Percentiles rank a stretch among this genome's conserved stretches.
Evolutionary conservation across 345 rosid genomes (phyloP).

Genomic region (Angophora floribunda): DNA sequence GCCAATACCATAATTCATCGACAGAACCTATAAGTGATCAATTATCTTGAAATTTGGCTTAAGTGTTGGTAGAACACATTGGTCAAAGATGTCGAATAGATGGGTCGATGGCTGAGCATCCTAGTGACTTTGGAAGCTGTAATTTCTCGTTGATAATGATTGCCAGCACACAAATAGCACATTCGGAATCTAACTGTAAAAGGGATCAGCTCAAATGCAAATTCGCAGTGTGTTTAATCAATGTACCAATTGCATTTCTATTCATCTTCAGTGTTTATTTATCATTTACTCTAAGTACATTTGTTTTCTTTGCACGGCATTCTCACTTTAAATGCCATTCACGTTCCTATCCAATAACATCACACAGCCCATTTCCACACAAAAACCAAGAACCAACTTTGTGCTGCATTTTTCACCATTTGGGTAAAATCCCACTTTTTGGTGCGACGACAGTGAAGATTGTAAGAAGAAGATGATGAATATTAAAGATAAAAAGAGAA

Average conservation of each 20-base stretch:
- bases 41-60: neutral
- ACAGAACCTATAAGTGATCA: neutral
- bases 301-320: neutral
- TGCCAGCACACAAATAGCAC: neutral
- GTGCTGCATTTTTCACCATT: neutral
- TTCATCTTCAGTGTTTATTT: neutral
- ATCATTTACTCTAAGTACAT: neutral
- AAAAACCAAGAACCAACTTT: neutral
- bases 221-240: no score
- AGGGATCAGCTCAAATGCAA: neutral
- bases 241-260: neutral
- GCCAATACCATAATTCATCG: neutral
- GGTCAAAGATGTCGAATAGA: neutral
- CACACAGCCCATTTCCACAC: neutral
- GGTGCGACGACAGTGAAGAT: neutral
- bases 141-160: neutral
- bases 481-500: neutral
- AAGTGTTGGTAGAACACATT: neutral
- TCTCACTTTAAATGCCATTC: neutral
- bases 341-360: neutral
- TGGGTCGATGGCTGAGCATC: neutral
- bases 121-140: neutral
- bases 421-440: neutral
- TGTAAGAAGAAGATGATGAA: neutral
- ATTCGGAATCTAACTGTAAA: neutral